These are phyloP conservation scores for Primulina huaijiensis DNA, from an alignment of 257 asterid genomes.

Conservation along the genomic window DNA sequence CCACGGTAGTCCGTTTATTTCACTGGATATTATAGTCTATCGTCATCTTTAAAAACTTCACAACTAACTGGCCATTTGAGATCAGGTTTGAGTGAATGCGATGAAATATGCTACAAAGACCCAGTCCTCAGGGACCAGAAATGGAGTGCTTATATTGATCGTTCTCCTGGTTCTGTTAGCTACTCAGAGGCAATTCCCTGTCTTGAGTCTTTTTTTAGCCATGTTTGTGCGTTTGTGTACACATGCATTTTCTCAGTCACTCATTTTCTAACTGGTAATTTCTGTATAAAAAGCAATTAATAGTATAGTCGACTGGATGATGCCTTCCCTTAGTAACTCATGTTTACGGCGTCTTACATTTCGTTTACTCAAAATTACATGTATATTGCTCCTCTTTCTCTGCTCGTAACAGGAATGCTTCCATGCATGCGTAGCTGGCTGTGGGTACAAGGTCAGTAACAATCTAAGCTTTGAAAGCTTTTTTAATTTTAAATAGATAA, in stretches of 20 bases:
- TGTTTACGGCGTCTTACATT: neutral
- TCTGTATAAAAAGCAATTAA: neutral
- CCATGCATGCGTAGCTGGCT: constrained; percentile 74
- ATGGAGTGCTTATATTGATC: constrained; percentile 96
- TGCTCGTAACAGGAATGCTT: constrained; percentile 55
- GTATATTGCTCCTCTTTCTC: constrained; percentile 9
- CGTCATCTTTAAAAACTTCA: neutral
- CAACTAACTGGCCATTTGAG: neutral
- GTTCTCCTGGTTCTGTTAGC: constrained; percentile 90
- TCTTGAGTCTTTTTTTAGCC: neutral
- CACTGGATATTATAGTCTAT: neutral
- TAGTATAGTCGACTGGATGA: neutral
- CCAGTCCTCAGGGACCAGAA: constrained; percentile 84
- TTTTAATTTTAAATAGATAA: neutral
- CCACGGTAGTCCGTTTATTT: neutral
- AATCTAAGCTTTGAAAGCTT: neutral
- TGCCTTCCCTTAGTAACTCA: neutral
- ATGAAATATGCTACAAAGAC: constrained; percentile 86
- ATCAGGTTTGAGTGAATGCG: constrained; percentile 78
- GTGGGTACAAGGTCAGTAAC: constrained; percentile 68
- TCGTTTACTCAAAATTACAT: neutral
- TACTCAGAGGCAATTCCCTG: constrained; percentile 58
- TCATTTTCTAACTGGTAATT: neutral
- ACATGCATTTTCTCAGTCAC: neutral
- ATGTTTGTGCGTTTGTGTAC: neutral